Percentiles rank a stretch among this genome's conserved stretches.
phyloP scores from a whole-genome alignment of 2,329 filamentous ascomycete species.

The Epichloe sp. region DNA sequence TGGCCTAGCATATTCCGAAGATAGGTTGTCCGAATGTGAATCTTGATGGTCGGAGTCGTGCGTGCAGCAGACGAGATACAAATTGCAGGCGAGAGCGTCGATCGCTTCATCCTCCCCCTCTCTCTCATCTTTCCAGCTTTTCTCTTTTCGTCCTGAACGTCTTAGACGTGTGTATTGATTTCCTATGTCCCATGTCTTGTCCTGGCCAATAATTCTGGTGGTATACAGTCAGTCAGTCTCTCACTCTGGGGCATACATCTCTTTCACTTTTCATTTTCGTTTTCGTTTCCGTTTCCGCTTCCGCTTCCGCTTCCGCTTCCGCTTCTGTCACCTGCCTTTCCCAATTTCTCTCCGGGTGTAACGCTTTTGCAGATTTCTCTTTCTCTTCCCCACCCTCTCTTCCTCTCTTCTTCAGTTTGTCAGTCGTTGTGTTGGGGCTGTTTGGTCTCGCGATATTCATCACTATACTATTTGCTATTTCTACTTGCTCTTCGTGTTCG shows the following conservation, averaged over 20 bases:
- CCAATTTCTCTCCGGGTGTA: not conserved
- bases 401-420: conserved; percentile 1
- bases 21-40: too few relatives aligned
- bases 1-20: not conserved
- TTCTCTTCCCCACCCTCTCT: not conserved
- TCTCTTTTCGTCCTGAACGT: not conserved
- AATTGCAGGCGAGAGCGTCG: not conserved
- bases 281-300: not conserved
- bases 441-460: not conserved
- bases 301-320: not conserved
- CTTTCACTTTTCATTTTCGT: not conserved
- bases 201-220: not conserved
- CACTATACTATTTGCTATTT: not conserved
- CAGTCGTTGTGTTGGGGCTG: not conserved
- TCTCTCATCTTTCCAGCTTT: not conserved
- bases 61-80: conserved; percentile 1
- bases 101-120: not conserved
- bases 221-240: not conserved
- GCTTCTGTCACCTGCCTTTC: not conserved
- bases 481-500: not conserved
- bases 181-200: not conserved
- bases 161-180: not conserved
- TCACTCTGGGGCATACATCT: not conserved
- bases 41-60: not conserved
- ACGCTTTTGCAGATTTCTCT: not conserved